These are phyloP conservation scores for Metschnikowia reukaufii DNA, from an alignment of 805 yeast species.

Conservation along the genomic window DNA sequence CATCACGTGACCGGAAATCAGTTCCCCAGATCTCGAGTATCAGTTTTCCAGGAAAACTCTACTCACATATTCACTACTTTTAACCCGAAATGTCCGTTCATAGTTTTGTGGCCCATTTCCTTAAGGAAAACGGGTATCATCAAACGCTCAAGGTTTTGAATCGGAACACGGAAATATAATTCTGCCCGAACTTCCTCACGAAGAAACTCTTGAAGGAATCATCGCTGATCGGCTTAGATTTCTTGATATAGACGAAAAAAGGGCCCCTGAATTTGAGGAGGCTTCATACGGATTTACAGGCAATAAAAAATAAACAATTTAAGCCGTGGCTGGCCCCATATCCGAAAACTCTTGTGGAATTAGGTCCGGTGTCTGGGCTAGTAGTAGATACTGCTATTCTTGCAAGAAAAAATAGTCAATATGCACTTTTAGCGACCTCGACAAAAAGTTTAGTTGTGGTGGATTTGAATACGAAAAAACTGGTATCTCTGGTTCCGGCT, in stretches of 20 bases:
- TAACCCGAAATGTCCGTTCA: slow-evolving; percentile 23
- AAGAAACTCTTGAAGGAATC: slow-evolving; percentile 42
- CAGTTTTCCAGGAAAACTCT: not conserved
- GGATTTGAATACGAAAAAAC: slow-evolving; percentile 16
- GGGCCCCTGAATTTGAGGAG: slow-evolving; percentile 7
- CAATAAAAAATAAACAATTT: slow-evolving; percentile 15
- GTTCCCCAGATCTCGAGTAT: not conserved
- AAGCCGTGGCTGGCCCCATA: slow-evolving; percentile 34
- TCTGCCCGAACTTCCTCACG: slow-evolving; percentile 19
- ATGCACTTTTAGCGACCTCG: slow-evolving; percentile 22
- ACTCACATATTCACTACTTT: not conserved
- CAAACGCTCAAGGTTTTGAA: slow-evolving; percentile 52
- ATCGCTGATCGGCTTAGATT: slow-evolving; percentile 21
- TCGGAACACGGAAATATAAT: slow-evolving; percentile 43
- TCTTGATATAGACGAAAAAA: slow-evolving; percentile 15
- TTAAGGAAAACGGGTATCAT: slow-evolving; percentile 47
- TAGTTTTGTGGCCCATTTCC: slow-evolving; percentile 56
- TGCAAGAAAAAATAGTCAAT: not conserved
- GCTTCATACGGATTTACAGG: slow-evolving; percentile 12
- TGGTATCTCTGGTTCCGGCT: slow-evolving; percentile 18
- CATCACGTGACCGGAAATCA: slow-evolving; percentile 4
- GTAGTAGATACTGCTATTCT: slow-evolving; percentile 21
- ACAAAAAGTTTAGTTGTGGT: slow-evolving; percentile 21
- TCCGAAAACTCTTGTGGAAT: slow-evolving; percentile 20
- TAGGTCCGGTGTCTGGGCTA: slow-evolving; percentile 23